Conservation (phyloP, 2,329 filamentous ascomycete species). For the Chaetomiaceae sp. region DNA sequence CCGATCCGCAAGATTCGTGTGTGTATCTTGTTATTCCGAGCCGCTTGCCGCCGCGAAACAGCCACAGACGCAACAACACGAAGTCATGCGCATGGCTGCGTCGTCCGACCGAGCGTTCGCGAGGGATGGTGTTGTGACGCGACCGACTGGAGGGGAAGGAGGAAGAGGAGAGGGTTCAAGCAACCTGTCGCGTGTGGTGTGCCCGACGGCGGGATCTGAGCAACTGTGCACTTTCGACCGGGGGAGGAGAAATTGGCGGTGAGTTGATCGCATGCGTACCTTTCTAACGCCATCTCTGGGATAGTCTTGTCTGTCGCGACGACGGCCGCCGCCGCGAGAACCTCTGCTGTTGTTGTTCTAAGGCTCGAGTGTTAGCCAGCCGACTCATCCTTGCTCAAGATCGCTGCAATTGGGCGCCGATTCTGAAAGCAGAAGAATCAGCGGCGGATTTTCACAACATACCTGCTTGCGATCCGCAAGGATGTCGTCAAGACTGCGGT, state of each 20-base stretch:
- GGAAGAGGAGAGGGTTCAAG: conserved; percentile 29
- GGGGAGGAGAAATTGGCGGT: not conserved
- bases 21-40: conserved; percentile 32
- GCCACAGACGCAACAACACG: not conserved
- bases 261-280: conserved; percentile 45
- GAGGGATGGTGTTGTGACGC: not conserved
- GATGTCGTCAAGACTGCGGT: conserved; percentile 54
- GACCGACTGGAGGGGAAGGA: conserved; percentile 28
- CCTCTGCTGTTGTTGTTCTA: conserved; percentile 24
- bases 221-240: conserved; percentile 3
- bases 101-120: conserved; percentile 19
- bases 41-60: conserved; percentile 17
- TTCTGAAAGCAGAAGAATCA: not conserved
- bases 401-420: not conserved
- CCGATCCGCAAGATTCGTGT: not conserved
- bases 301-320: conserved; percentile 41
- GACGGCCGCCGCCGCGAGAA: conserved; percentile 25
- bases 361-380: conserved; percentile 11
- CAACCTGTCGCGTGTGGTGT: conserved; percentile 14
- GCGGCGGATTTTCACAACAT: not conserved
- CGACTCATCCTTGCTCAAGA: not conserved
- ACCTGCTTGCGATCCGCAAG: conserved; percentile 43
- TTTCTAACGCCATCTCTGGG: conserved; percentile 88
- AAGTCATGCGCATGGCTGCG: conserved; percentile 24
- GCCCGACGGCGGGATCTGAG: conserved; percentile 8